Evolutionary conservation across 176 grass and related monocot species (phyloP), one percentile per base, ranked within the genome.

Genomic region (Carex pumila): DNA sequence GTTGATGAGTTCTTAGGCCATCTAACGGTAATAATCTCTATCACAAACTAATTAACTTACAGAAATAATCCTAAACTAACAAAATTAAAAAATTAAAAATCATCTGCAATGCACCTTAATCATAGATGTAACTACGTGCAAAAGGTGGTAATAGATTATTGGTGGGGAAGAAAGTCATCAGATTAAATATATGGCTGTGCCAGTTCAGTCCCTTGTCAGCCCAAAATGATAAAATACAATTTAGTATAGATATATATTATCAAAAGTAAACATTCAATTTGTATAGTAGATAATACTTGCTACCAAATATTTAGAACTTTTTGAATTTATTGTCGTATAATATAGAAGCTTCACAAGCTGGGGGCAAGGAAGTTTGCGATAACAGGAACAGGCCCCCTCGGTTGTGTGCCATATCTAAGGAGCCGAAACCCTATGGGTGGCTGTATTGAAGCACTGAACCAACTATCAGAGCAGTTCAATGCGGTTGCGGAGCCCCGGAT

Each of bases 331-430:
- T 19, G 8, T 45, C 8, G 0, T 5, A 71, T 45, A 43, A 71
- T 71, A 41, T 61, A 86, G 85, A 39, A 7, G 2, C 21, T 86
- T 57, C 81, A 86, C 75, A 79, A 86, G 47, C 47, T 80, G 0
- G 88, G 88, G 31, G 85, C 71, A 71, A 73, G 88, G 67, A 90
- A 86, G 34, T 87, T 90, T 30, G 83, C 79, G 8, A 82, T 90
- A 3, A 2, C 54, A 5, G 85, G 88, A 5, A 36, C 79, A 0
- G 22, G 62, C 10, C n/a, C 13, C 0, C 1, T 87, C 11, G 88
- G 88, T 21, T 90, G 88, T 70, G 5, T 80, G 47, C 88, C 88
- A 22, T 3, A 2, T 60, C 0, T 87, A n/a, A 90, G 54, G 68
- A 79, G 10, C 64, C 8, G 1, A 56, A 71, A 39, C 65, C 17